Base-by-base conservation (phyloP, 2,329 filamentous ascomycete genomes). In the Sarocladium brachiariae region DNA sequence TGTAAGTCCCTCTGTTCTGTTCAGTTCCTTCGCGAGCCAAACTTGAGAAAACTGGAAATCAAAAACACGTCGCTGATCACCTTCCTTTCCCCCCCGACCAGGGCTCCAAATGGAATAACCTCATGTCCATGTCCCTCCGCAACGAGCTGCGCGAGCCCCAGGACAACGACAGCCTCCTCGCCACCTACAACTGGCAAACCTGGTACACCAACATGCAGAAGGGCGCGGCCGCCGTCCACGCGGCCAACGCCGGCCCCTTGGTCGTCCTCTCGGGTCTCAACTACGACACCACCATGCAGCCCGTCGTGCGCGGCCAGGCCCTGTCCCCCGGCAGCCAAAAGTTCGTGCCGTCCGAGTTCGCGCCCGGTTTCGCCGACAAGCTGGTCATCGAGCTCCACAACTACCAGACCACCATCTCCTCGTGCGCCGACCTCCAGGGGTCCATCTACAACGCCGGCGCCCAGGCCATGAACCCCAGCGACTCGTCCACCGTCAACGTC, bases 331-430 rank as follows among this genome's bases (percentile, higher is more conserved):
- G 74, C 14, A 72, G 63, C 13, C 62, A 51, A 14, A 70, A 55
- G 3, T 82, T 79, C 57, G 63, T 58, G 49, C 60, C 66, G 3
- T 57, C 57, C 13, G 72, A 77, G 57, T 82, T 80, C 56, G 43
- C 39, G 7, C 54, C 64, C 2, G 71, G 69, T 1, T 78, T 74
- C 59, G 63, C 64, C 1, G 63, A 79, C 57, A 82, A 82, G 64
- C 67, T 82, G 0, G 78, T 80, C 7, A 69, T 82, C 2, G 80
- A 83, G 61, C 66, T 83, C 9, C 80, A 83, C 69, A 81, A 80
- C 64, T 83, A 83, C 61, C 68, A 78, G 53, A 78, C 71, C 55
- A 58, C 61, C n/a, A 71, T 72, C 2, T 68, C 61, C 0, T 71
- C 66, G 57, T 83, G 80, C 61, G 59, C 61, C 8, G 65, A 64